Conservation (phyloP, 2,329 filamentous ascomycete species). For the Fusarium citri region DNA sequence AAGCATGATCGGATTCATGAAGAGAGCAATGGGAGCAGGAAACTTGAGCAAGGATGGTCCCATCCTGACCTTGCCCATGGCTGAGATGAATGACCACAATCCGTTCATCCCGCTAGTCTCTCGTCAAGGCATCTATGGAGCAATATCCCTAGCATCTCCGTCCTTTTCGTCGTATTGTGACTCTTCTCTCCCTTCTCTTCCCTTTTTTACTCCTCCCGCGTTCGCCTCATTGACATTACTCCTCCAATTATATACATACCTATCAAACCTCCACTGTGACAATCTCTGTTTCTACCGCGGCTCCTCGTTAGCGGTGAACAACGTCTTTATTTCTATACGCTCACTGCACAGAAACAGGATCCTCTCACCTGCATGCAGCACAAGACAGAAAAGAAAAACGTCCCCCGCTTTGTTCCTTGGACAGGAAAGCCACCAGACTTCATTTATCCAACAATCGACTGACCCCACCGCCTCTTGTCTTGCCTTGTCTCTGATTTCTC, state of each 20-base stretch:
- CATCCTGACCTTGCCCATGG: constrained; percentile 16
- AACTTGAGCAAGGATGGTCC: constrained; percentile 18
- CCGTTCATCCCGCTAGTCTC: constrained; percentile 35
- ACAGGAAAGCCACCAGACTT: constrained; percentile 16
- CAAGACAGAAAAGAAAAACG: constrained; percentile 14
- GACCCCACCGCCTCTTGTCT: constrained; percentile 29
- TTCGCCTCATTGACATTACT: constrained; percentile 9
- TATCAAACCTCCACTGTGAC: constrained; percentile 14
- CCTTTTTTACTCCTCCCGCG: constrained; percentile 15
- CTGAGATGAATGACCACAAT: constrained; percentile 24
- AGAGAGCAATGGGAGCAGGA: constrained; percentile 5
- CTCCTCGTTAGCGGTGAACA: constrained; percentile 12
- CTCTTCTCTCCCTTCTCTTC: constrained; percentile 19
- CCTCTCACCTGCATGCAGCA: constrained; percentile 18
- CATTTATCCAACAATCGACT: constrained; percentile 20
- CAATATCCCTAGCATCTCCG: constrained; percentile 27
- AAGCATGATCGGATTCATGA: constrained; percentile 8
- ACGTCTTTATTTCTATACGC: constrained; percentile 5
- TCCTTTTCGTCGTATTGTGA: constrained; percentile 24
- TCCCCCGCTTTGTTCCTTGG: constrained; percentile 12
- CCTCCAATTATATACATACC: constrained; percentile 6
- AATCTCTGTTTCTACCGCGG: constrained; percentile 8
- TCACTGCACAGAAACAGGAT: constrained; percentile 2
- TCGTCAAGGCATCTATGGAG: constrained; percentile 8
- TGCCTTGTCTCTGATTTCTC: constrained; percentile 15